Evolutionary conservation across 495 filamentous ascomycete species (phyloP), one percentile per base, ranked within the genome.

Genomic region (Recurvomyces mirabilis): DNA sequence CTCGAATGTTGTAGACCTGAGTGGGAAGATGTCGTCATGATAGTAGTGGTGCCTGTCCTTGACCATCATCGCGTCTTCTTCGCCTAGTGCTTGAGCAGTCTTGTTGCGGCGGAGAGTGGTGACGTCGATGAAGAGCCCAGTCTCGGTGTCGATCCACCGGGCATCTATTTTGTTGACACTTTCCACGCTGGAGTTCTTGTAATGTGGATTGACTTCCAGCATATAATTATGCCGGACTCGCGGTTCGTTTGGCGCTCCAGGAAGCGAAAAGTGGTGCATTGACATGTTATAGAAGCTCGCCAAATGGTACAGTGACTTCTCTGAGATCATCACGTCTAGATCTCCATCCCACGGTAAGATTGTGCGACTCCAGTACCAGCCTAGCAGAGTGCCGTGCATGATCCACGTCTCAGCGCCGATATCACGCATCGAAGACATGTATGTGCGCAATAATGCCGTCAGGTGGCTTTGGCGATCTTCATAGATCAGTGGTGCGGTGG

Each of bases 1-100:
- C 63, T 94, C 87, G 53, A 88, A 94, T 47, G 71, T 65, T 44
- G 79, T 85, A 35, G 81, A 75, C 14, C 84, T 69, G 51, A 94
- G 59, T 4, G 88, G 87, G 61, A 78, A 94, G 25, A 95, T 74
- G 51, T 93, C 78, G 24, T 66, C 65, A 32, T 73, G 73, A 20
- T 62, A 56, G 35, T 73, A 78, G 18, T 62, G 60, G 52, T 80
- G 76, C 9, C 54, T 55, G 58, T 80, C 75, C 51, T 80, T 79
- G 55, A 70, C 75, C 60, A 68, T 71, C 54, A 78, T 53, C 7
- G 61, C 59, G 22, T 64, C 65, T 1, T 56, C 24, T n/a, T 58
- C 36, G 9, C 69, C 70, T 1, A 47, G 23, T 3, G 46, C 47
- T 20, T 65, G 56, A 14, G 59, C 60, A 0, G 52, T 57, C 9